Conservation (phyloP, 371 early-diverging fungal genomes). For the Haplosporangium sp. region DNA sequence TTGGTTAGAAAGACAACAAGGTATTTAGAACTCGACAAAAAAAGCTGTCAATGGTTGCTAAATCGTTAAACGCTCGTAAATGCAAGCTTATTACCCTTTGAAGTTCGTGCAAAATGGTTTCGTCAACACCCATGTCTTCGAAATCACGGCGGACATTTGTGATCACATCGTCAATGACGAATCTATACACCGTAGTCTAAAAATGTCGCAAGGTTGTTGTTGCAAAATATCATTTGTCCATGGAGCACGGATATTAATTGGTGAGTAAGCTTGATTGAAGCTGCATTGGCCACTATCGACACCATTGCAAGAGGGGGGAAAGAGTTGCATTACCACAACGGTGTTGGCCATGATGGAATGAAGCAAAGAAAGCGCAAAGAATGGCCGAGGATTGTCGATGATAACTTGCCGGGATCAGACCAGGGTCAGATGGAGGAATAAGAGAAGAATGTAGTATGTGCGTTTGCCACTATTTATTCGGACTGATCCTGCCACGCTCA, state of each 20-base stretch:
- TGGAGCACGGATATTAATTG: no score
- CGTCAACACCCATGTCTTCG: slow-evolving; percentile 91
- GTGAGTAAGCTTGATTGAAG: no score
- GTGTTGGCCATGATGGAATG: slow-evolving; percentile 44
- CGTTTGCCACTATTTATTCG: no score
- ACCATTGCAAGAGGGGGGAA: no score
- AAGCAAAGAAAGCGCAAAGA: background rate
- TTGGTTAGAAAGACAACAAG: background rate
- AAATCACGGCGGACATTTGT: slow-evolving; percentile 90
- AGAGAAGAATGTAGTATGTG: no score
- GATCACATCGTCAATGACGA: slow-evolving; percentile 95
- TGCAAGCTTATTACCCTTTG: slow-evolving; percentile 72
- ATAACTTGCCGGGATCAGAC: no score
- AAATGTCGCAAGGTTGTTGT: background rate
- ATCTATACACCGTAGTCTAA: slow-evolving; percentile 83
- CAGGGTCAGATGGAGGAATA: no score
- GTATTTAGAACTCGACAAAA: background rate
- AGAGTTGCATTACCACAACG: slow-evolving; percentile 55
- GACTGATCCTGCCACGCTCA: no score
- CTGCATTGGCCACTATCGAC: no score
- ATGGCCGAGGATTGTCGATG: background rate
- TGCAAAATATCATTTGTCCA: no score
- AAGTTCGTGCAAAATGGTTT: slow-evolving; percentile 86
- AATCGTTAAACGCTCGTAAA: background rate
- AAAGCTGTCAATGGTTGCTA: no score